Base-by-base conservation (phyloP, 257 asterid species). In the Plantago major region DNA sequence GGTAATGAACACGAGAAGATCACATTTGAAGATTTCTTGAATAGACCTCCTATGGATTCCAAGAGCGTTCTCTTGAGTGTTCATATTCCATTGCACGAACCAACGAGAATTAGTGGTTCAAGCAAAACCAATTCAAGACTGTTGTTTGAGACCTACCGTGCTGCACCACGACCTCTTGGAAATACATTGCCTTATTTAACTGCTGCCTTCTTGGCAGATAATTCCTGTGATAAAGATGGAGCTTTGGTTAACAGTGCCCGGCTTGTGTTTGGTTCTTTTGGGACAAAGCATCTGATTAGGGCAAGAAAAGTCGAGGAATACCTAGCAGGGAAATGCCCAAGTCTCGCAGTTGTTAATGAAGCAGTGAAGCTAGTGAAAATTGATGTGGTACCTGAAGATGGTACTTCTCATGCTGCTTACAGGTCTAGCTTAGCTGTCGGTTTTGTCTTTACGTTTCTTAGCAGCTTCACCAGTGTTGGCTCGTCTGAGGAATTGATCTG, bases 91-190 rank as follows among this genome's bases (percentile, higher is more conserved):
- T 63, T 69, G 53, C 51, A 66, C 65, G 58, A 71, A 26, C 71
- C 69, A 28, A 67, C 59, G 67, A 49, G 46, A 60, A 64, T 46
- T 16, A 44, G 63, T 19, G 57, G 52, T 63, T 60, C 55, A 28
- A 45, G 9, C 42, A 55, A 26, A 62, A 48, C 75, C 26, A 67
- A 50, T 40, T 65, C 80, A 19, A 74, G 22, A 19, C 52, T 82
- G 58, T 49, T 78, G 58, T 82, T 79, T 70, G 83, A 80, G 67
- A 73, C 82, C 28, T 84, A 76, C 56, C 81, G 89, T 55, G 80
- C 87, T 60, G 57, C 92, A 11, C 89, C 92, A 14, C 71, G 89
- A 61, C 95, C 84, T 18, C 68, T 78, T 62, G 95, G 95, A 67
- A 84, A 74, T 73, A 87, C 92, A 7, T 71, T 86, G 73, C 85